Evolutionary conservation across 805 yeast species (phyloP), one percentile per base, ranked within the genome.

Genomic region (Wickerhamomyces tratensis): DNA sequence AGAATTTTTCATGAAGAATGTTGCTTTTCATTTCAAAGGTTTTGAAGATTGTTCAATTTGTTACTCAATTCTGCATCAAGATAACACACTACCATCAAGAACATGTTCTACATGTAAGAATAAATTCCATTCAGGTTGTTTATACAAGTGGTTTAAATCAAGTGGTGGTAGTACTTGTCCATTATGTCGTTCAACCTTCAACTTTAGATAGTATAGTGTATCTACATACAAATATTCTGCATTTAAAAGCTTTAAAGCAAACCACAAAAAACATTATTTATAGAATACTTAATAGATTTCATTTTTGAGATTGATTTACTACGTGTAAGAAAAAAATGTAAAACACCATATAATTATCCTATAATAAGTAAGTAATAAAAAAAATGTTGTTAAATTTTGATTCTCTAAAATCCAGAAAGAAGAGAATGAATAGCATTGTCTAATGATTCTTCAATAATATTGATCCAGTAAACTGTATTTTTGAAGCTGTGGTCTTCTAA

Each of bases 21-120:
- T 87, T 41, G 74, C 77, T 43, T 69, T 85, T 52, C 94, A 89
- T 57, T 89, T 94, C 60, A 84, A 89, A 8, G 96, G 96, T 0
- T 88, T 86, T 49, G 96, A 87, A 54, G 98, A 91, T 46, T 93
- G 99, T 72, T 95, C 98, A 4, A 88, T 93, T 51, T 93, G 99
- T 61, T 93, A 93, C 61, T 84, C 95, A 13, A 82, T 91, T 43
- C 65, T 93, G 49, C 95, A 89, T 57, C 72, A 72, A 12, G 96
- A 88, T 55, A 86, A 85, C 53, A 82, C 95, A 7, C 71, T 93
- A 44, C 98, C 99, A 7, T 78, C 87, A 40, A 89, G 87, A 63
- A 73, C 73, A 4, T 93, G 99, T 64, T 69, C 82, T 13, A 88
- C 96, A 0, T 93, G 99, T 71, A 78, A 78, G 56, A 91, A 93